Evolutionary conservation across 257 asterid species (phyloP).

Genomic region (Salvia hispanica): DNA sequence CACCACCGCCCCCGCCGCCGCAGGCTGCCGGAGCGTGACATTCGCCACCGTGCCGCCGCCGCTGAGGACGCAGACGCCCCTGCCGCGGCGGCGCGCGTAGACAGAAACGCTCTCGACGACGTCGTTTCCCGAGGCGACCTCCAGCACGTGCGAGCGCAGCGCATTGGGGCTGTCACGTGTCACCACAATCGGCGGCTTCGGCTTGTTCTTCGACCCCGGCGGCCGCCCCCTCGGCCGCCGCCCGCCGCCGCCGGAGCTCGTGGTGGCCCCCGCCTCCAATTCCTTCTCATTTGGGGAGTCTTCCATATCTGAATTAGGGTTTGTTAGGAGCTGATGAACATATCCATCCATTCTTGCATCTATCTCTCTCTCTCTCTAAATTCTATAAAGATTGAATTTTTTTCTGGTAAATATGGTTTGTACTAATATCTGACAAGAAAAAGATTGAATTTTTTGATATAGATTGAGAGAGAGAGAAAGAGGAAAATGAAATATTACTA

Average conservation of each 20-base stretch:
- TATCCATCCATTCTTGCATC: constrained; percentile 45
- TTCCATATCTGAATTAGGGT: constrained; percentile 26
- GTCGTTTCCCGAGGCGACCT: constrained; percentile 52
- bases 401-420: constrained; percentile 26
- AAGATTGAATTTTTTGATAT: constrained; percentile 22
- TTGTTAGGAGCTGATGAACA: constrained; percentile 41
- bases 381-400: background rate
- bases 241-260: constrained; percentile 55
- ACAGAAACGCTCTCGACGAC: constrained; percentile 50
- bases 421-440: constrained; percentile 28
- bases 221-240: constrained; percentile 81
- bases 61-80: constrained; percentile 67
- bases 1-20: constrained; percentile 49
- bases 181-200: constrained; percentile 67
- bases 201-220: constrained; percentile 68
- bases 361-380: constrained; percentile 16
- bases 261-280: constrained; percentile 37
- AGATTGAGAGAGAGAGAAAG: background rate
- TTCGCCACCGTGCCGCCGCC: constrained; percentile 64
- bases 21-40: constrained; percentile 67
- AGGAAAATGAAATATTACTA: background rate
- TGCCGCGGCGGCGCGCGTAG: constrained; percentile 64
- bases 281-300: constrained; percentile 31
- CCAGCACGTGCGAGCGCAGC: constrained; percentile 68
- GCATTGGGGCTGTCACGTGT: constrained; percentile 70